Conservation (phyloP, 2,329 filamentous ascomycete species). For the Gliomastix tumulicola region DNA sequence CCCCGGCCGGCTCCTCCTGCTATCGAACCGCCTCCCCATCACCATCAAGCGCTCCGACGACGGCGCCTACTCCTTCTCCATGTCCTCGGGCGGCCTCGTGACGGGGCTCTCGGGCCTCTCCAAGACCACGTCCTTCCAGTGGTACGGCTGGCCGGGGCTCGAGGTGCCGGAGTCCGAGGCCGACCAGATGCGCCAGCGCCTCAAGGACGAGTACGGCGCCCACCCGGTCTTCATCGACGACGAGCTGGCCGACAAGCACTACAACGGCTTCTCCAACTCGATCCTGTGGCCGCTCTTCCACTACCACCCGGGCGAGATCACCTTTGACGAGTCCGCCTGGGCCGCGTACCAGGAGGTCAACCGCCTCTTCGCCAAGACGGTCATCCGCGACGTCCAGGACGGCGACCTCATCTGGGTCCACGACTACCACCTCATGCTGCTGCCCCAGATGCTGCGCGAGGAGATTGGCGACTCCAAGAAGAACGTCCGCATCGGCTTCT, state of each 20-base stretch:
- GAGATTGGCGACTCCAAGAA: constrained; percentile 75
- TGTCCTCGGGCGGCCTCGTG: constrained; percentile 94
- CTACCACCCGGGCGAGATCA: constrained; percentile 97
- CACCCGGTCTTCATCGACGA: constrained; percentile 91
- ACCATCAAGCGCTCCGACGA: constrained; percentile 93
- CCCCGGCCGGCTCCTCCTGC: constrained; percentile 61
- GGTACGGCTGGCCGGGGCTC: constrained; percentile 96
- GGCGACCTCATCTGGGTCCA: constrained; percentile 97
- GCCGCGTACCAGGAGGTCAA: constrained; percentile 90
- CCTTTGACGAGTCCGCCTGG: constrained; percentile 94
- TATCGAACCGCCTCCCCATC: constrained; percentile 92
- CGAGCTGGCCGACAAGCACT: constrained; percentile 88
- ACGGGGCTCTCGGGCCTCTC: constrained; percentile 86
- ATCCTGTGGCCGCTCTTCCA: constrained; percentile 99
- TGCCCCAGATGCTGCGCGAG: constrained; percentile 90
- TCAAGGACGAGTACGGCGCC: constrained; percentile 83
- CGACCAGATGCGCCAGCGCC: constrained; percentile 62
- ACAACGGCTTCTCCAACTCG: constrained; percentile 97
- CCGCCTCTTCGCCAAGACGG: constrained; percentile 80
- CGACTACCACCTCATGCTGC: constrained; percentile 96
- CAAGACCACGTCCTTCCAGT: constrained; percentile 91
- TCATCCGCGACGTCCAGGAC: constrained; percentile 82
- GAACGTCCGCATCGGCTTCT: constrained; percentile 97
- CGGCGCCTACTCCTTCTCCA: constrained; percentile 86
- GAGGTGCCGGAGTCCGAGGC: constrained; percentile 85